These are phyloP conservation scores for Trypanosoma platydactyli DNA, from an alignment of 208 protist genomes.

Conservation along the genomic window DNA sequence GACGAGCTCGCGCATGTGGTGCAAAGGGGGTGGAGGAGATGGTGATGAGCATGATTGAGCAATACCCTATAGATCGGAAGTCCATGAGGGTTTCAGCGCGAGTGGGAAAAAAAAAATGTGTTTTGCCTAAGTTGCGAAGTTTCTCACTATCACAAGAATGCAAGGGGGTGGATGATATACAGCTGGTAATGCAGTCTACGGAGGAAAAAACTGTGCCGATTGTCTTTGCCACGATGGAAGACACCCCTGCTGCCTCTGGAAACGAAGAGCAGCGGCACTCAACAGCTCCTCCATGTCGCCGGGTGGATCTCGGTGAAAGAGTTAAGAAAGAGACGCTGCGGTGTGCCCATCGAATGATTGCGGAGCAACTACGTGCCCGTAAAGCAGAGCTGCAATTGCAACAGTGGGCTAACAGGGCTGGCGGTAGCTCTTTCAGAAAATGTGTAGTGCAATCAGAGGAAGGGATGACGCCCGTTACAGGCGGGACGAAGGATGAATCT, in stretches of 20 bases:
- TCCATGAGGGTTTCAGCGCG: background rate
- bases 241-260: background rate
- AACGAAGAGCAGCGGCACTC: background rate
- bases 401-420: background rate
- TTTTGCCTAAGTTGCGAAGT: too few relatives aligned
- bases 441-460: background rate
- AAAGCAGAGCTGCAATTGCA: conserved; percentile 6
- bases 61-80: conserved; percentile 17
- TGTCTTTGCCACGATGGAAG: too few relatives aligned
- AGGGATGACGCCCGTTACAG: too few relatives aligned
- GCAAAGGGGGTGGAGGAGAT: background rate
- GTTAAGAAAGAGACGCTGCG: conserved; percentile 29
- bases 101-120: background rate
- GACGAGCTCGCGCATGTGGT: background rate
- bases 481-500: background rate
- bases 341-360: conserved; percentile 29
- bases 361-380: conserved; percentile 28
- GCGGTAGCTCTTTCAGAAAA: too few relatives aligned
- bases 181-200: too few relatives aligned
- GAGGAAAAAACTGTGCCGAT: too few relatives aligned
- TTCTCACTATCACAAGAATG: too few relatives aligned
- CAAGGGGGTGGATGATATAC: too few relatives aligned
- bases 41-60: conserved; percentile 24
- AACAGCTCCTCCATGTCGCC: background rate
- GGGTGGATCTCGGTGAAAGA: conserved; percentile 15